Evolutionary conservation across 176 grass and related monocot genomes (phyloP), one percentile per base, ranked within the genome.

Genomic region (Aegilops tauschii): DNA sequence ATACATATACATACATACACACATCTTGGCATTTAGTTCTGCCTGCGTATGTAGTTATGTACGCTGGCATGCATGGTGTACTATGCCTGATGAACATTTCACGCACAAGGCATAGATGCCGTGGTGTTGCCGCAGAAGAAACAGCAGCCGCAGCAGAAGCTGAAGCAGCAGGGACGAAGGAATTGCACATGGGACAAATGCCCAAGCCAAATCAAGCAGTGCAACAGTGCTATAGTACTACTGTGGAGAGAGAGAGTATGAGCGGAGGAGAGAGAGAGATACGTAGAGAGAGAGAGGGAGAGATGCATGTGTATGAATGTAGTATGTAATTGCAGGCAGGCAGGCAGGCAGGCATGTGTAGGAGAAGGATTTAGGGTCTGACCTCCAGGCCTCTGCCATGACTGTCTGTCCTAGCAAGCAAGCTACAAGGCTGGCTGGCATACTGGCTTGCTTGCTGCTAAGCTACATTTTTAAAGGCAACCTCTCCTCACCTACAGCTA

Each of bases 321-420:
- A n/a, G 39, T 62, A 78, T 85, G 73, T 13, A 66, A 75, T 44
- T 44, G 42, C 42, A 44, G 42, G 42, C 11, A 42, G 36, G 64
- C 36, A 34, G 70, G 49, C 50, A 45, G 72, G 42, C 77, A 72
- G 47, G 80, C 45, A 56, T 83, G 47, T 45, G 83, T 80, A 88
- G 80, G 59, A 85, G 90, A 91, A 88, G 78, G 86, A 91, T 88
- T 84, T 91, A 88, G 90, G 82, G 81, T 88, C 86, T 91, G 86
- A 88, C 86, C 82, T 91, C 23, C 77, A 77, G 30, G 76, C 40
- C 69, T 91, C 39, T 88, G 77, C 69, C 62, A 85, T 85, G 84
- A 91, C 72, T 64, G 72, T 23, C 54, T 78, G 80, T 83, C 73
- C 71, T 49, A 66, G 72, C 44, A 75, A 75, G 72, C 72, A 50